A percentile compares a stretch with the other conserved stretches of the same genome.
Conservation (phyloP, 148 eudicot genomes). For the Pouteria glomerata region DNA sequence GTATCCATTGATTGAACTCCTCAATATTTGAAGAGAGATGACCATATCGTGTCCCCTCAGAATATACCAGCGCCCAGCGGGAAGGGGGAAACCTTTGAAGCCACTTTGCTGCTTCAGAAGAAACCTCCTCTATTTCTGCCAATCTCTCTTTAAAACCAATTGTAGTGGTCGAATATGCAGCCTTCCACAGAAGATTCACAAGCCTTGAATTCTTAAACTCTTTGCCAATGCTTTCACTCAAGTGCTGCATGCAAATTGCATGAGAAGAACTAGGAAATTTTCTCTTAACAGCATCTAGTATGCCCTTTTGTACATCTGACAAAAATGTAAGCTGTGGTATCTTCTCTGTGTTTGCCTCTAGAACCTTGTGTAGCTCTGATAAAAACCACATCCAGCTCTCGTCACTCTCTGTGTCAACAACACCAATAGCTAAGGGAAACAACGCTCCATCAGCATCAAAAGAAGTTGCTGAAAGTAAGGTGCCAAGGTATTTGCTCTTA, state of each 20-base stretch:
- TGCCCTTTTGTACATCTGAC: constrained; percentile 42
- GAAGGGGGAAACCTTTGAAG: constrained; percentile 45
- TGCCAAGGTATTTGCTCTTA: constrained; percentile 58
- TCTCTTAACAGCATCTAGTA: constrained; percentile 31
- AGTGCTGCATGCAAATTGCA: constrained; percentile 49
- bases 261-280: constrained; percentile 40
- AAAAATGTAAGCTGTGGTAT: constrained; percentile 50
- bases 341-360: constrained; percentile 40
- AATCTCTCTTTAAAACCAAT: constrained; percentile 40
- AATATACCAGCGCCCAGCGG: constrained; percentile 44
- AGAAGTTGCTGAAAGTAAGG: constrained; percentile 54
- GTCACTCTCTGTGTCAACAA: constrained; percentile 52
- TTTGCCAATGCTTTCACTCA: constrained; percentile 47
- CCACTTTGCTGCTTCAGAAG: constrained; percentile 58
- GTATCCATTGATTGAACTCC: constrained; percentile 50
- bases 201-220: constrained; percentile 54
- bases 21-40: constrained; percentile 49
- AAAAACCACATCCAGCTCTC: constrained; percentile 72
- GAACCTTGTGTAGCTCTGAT: constrained; percentile 42
- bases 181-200: constrained; percentile 50
- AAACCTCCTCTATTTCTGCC: constrained; percentile 47
- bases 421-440: constrained; percentile 58
- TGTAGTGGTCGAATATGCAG: constrained; percentile 43
- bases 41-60: constrained; percentile 49
- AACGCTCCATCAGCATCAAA: constrained; percentile 56